phyloP scores from a whole-genome alignment of 1,284 basidiomycete species.

The Lentinula novae-zelandiae region DNA sequence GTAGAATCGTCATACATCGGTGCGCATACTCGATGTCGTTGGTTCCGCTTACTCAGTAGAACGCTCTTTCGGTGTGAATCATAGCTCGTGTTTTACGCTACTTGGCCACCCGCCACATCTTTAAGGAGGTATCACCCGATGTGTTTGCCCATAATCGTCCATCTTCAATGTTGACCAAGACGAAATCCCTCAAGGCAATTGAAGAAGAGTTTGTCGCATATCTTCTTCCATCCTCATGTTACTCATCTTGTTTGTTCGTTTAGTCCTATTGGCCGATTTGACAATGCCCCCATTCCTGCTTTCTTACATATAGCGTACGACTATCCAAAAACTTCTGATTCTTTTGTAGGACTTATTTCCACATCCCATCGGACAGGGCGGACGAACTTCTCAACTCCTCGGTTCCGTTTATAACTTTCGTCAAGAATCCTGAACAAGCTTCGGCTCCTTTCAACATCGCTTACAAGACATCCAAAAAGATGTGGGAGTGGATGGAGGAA shows the following conservation, averaged over 20 bases:
- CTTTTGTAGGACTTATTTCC: not conserved
- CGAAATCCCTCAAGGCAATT: conserved; percentile 21
- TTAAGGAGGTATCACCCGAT: conserved; percentile 30
- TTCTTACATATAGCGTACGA: not conserved
- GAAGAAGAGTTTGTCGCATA: conserved; percentile 8
- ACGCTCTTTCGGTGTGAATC: not conserved
- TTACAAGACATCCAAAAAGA: not conserved
- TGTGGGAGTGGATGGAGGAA: conserved; percentile 1
- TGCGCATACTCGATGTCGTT: not conserved
- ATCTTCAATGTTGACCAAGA: conserved; percentile 26
- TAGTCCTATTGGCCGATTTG: not conserved
- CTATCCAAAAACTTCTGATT: not conserved
- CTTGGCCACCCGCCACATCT: conserved; percentile 32
- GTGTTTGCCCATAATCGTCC: conserved; percentile 33
- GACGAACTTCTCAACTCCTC: not conserved
- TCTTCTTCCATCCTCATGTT: not conserved
- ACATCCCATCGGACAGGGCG: not conserved
- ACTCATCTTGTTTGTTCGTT: not conserved
- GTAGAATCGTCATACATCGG: conserved; percentile 30
- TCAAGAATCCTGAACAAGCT: conserved; percentile 2
- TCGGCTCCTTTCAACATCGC: not conserved
- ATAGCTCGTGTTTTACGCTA: conserved; percentile 31
- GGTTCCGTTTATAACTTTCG: not conserved
- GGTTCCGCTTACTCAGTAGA: not conserved
- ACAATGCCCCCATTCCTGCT: conserved; percentile 2